Evolutionary conservation across 225 moss, liverwort and hornwort species (phyloP).

Genomic region (Antitrichia curtipendula): DNA sequence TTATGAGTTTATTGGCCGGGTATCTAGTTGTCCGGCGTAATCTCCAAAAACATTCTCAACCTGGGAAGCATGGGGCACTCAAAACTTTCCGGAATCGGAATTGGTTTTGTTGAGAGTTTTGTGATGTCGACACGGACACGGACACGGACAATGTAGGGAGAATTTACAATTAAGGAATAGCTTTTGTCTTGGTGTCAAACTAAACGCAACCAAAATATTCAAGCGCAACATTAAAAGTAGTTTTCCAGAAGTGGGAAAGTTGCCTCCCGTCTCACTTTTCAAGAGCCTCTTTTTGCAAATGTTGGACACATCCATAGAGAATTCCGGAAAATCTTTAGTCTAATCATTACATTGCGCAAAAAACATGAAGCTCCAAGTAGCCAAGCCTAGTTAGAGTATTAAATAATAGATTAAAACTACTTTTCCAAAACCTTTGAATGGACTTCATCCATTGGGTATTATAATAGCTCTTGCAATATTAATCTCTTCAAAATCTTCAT

Average conservation of each 20-base stretch:
- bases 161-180: not conserved
- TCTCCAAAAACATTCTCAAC: not conserved
- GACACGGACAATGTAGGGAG: too few species aligned
- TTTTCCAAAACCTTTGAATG: not conserved
- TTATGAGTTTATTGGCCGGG: not conserved
- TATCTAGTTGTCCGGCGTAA: not conserved
- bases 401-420: accelerated
- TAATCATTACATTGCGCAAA: not conserved
- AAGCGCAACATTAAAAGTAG: not conserved
- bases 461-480: not conserved
- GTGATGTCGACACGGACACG: too few species aligned
- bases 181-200: not conserved
- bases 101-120: accelerated
- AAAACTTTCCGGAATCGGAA: accelerated
- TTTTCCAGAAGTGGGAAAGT: accelerated
- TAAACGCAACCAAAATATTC: not conserved
- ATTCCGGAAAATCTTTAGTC: accelerated
- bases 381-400: accelerated
- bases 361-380: not conserved
- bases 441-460: not conserved
- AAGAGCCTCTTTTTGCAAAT: not conserved
- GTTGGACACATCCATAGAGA: accelerated
- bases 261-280: not conserved
- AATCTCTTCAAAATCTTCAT: not conserved
- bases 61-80: not conserved